phyloP scores from a whole-genome alignment of 257 asterid species.

The Solanum clarkiae region DNA sequence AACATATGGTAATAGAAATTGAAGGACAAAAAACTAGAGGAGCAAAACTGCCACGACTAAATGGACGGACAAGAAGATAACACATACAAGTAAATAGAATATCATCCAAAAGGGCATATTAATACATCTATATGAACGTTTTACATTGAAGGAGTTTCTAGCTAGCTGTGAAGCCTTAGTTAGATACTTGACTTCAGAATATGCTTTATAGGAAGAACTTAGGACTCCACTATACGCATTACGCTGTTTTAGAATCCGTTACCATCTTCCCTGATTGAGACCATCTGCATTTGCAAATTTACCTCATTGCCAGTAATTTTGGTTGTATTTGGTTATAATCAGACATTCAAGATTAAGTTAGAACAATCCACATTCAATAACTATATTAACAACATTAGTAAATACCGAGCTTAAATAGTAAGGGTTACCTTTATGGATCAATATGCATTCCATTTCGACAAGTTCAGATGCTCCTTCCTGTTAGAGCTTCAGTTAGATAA shows the following conservation, averaged over 20 bases:
- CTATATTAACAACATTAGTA: neutral
- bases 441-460: neutral
- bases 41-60: neutral
- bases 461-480: too few species aligned
- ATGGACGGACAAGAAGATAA: neutral
- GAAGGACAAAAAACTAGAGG: neutral
- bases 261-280: neutral
- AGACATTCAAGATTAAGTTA: neutral
- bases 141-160: neutral
- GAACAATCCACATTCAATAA: neutral
- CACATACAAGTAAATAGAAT: neutral
- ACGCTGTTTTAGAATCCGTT: neutral
- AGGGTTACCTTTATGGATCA: neutral
- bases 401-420: neutral
- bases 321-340: neutral
- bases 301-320: neutral
- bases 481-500: too few species aligned
- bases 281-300: neutral
- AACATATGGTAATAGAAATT: neutral
- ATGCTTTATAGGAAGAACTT: neutral
- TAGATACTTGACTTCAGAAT: neutral
- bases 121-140: neutral
- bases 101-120: neutral
- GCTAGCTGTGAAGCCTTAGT: neutral
- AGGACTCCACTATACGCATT: neutral